Evolutionary conservation across 129 eudicot genomes (phyloP).

Genomic region (Artemisia argyi): DNA sequence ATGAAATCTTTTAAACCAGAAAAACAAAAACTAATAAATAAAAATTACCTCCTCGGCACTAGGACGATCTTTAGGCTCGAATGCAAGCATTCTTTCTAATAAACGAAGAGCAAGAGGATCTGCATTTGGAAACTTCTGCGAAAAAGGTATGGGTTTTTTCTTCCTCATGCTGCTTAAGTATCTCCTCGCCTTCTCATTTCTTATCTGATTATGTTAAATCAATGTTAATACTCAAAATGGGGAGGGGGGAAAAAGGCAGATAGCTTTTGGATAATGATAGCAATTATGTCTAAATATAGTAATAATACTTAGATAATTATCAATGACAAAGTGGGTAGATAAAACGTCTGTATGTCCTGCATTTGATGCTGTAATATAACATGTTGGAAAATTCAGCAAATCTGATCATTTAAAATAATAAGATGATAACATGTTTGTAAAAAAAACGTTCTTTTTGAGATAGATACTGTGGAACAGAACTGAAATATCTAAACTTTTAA

Average conservation of each 20-base stretch:
- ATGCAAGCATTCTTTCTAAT: constrained; percentile 91
- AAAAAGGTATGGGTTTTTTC: constrained; percentile 84
- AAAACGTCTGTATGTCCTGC: too few relatives aligned
- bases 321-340: too few relatives aligned
- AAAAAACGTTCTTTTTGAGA: too few relatives aligned
- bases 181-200: constrained; percentile 94
- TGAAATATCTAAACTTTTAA: too few relatives aligned
- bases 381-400: too few relatives aligned
- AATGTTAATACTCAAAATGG: constrained; percentile 12
- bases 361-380: too few relatives aligned
- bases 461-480: background rate
- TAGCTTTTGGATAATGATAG: background rate
- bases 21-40: background rate
- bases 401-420: too few relatives aligned
- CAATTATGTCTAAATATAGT: background rate
- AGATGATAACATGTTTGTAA: too few relatives aligned
- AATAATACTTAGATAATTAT: background rate
- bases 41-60: constrained; percentile 81
- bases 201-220: constrained; percentile 48
- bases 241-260: background rate
- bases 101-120: constrained; percentile 94
- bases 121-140: constrained; percentile 86
- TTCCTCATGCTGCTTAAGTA: constrained; percentile 96
- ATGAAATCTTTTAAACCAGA: background rate
- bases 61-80: constrained; percentile 96